Conservation (phyloP, 805 yeast genomes). For the Groenewaldozyma salmanticensis region DNA sequence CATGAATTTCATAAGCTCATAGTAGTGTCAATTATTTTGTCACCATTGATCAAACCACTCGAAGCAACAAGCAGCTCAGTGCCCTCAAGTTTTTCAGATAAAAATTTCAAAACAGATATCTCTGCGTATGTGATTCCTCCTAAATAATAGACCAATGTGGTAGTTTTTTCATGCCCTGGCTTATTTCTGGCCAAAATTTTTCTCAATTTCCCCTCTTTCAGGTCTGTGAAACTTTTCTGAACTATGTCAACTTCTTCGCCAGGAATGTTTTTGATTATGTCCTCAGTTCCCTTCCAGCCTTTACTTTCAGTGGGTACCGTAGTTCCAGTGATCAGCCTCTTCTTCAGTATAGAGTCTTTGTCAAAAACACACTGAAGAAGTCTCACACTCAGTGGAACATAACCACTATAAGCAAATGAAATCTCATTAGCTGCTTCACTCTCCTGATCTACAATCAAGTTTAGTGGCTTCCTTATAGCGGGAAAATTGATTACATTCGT, state of each 20-base stretch:
- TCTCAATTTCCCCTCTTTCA: constrained; percentile 26
- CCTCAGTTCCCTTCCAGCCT: constrained; percentile 35
- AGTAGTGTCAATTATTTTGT: constrained; percentile 24
- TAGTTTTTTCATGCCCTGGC: constrained; percentile 24
- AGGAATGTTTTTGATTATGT: constrained; percentile 26
- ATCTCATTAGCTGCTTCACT: constrained; percentile 29
- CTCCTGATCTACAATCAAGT: constrained; percentile 23
- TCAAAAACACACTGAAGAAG: constrained; percentile 59
- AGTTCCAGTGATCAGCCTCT: constrained; percentile 1
- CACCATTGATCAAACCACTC: constrained; percentile 40
- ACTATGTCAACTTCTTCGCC: constrained; percentile 30
- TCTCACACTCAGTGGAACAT: constrained; percentile 65
- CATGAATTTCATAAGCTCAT: neutral
- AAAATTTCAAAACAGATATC: constrained; percentile 55
- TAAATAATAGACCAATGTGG: constrained; percentile 44
- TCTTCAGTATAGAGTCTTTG: constrained; percentile 26
- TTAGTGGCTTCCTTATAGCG: constrained; percentile 36
- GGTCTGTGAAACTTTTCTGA: constrained; percentile 17
- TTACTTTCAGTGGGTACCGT: constrained; percentile 8
- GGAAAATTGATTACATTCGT: constrained; percentile 25
- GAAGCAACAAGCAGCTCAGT: constrained; percentile 37
- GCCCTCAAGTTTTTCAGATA: constrained; percentile 38
- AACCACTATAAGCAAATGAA: constrained; percentile 68
- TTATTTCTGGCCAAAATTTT: constrained; percentile 24
- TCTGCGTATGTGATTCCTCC: constrained; percentile 90